Base-by-base conservation (phyloP, 495 filamentous ascomycete species). In the Trichoderma reesei region DNA sequence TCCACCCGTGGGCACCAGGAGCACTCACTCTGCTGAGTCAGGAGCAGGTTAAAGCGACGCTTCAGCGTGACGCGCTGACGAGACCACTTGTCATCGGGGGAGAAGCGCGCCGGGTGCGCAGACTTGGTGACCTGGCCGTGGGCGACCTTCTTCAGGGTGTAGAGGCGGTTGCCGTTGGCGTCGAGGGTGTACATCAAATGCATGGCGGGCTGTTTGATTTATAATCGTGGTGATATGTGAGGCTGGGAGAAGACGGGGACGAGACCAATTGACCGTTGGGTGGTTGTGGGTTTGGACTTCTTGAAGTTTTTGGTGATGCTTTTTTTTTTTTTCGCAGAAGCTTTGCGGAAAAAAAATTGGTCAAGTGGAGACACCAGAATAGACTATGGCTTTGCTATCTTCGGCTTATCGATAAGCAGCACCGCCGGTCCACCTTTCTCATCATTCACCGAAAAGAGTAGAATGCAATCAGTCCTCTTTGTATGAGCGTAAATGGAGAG, bases 81-180 rank as follows among this genome's bases (percentile, higher is more conserved):
- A 68, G 92, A 96, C 80, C 93, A 96, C 79, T 94, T 95, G 81
- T 98, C 94, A 79, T 98, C 94, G 65, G 94, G 94, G 41, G 90
- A 94, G 82, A 97, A 98, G 66, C 95, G 82, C 56, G 95, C 95
- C 26, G 95, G 94, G 83, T 98, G 94, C 44, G 94, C 94, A 56
- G 88, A 92, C 80, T 93, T 95, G 70, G 95, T 95, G 72, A 96
- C 88, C 69, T 90, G 83, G 68, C 88, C 87, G 64, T 83, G 74
- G 31, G 85, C 76, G 67, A 91, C 82, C 76, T 94, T 95, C 75
- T 92, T 88, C 63, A 93, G 85, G 9, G 93, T 96, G 84, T 96
- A 98, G 69, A 87, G 71, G 67, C 91, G 88, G 78, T 91, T 90
- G 79, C 91, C 92, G 54, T 82, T 77, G 71, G 83, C 71, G 72